These are phyloP conservation scores for Hondaea fermentalgiana DNA, from an alignment of 108 stramenopile genomes.

Conservation along the genomic window DNA sequence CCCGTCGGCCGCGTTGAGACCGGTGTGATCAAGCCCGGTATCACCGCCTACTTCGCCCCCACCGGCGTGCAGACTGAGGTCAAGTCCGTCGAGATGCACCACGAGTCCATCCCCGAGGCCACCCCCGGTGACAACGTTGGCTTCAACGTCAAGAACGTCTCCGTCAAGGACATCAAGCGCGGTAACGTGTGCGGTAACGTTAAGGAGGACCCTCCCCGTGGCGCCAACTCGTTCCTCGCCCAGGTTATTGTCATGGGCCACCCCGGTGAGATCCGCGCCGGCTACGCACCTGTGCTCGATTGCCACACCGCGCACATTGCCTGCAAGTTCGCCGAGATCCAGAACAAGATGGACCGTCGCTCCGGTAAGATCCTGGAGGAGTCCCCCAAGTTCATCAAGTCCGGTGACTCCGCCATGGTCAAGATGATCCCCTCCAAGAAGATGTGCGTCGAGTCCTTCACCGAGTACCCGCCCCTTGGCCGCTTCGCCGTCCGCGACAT, in stretches of 20 bases:
- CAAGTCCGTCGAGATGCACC: constrained; percentile 89
- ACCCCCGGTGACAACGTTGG: constrained; percentile 85
- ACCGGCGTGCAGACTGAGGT: constrained; percentile 63
- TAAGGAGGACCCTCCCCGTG: constrained; percentile 62
- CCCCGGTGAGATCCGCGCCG: constrained; percentile 70
- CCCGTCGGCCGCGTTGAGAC: constrained; percentile 89
- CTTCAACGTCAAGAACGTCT: constrained; percentile 82
- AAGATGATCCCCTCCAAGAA: constrained; percentile 76
- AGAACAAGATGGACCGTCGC: constrained; percentile 80
- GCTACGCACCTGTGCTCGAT: constrained; percentile 85
- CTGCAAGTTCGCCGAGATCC: constrained; percentile 72
- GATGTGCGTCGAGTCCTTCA: constrained; percentile 79
- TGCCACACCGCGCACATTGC: constrained; percentile 91
- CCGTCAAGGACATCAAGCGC: constrained; percentile 74
- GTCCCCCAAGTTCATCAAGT: constrained; percentile 74
- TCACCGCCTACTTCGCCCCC: constrained; percentile 71
- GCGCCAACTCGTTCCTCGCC: constrained; percentile 59
- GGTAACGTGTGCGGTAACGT: constrained; percentile 79
- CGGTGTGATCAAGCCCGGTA: constrained; percentile 80
- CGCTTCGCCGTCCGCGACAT: constrained; percentile 89
- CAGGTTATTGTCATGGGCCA: constrained; percentile 89
- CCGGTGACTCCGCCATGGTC: constrained; percentile 79
- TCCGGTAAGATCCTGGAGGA: constrained; percentile 72
- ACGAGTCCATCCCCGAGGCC: constrained; percentile 70
- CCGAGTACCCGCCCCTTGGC: constrained; percentile 89